Base-by-base conservation (phyloP, 1,284 basidiomycete species). In the Cryptococcus sp. region DNA sequence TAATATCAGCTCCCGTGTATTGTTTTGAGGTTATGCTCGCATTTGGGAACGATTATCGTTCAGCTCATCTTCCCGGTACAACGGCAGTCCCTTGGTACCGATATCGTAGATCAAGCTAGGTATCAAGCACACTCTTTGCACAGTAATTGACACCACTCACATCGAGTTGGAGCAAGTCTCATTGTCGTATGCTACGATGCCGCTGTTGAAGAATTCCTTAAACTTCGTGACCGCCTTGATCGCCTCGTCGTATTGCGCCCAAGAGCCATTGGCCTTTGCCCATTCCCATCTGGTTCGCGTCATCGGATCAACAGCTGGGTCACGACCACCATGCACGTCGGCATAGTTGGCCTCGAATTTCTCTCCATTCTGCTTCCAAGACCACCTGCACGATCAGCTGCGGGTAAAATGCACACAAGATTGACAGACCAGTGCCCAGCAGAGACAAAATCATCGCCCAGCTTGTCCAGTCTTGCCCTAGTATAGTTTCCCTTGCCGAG, bases 271-370 rank as follows among this genome's bases (percentile, higher is more conserved):
- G 9, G 7, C 14, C 28, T 31, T 14, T 31, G 28, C 28, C 14
- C 14, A 14, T 14, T 31, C 28, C 75, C 75, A 76, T 5, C 72
- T 66, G 4, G 56, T 56, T 12, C 67, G 54, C 4, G 72, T 72
- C 2, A 65, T 62, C 32, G 75, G 74, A 52, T 75, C 66, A 48
- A 76, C 64, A 56, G 74, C 74, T 0, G 75, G 75, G 34, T 56
- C 62, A 14, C 55, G 66, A 2, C 74, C 75, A 18, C 61, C 65
- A 51, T 75, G 63, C 25, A 58, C 61, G 0, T 66, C 67, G 9
- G 65, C 63, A 53, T 68, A 76, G 51, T 72, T 72, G 5, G 57
- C 56, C 49, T 72, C 67, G 63, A 75, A 76, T 4, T 69, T 69
- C 34, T 66, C 57, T 1, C 68, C 74, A 44, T 76, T 59, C n/a